phyloP scores from a whole-genome alignment of 2,329 filamentous ascomycete genomes.

The Microdochium bolleyi region DNA sequence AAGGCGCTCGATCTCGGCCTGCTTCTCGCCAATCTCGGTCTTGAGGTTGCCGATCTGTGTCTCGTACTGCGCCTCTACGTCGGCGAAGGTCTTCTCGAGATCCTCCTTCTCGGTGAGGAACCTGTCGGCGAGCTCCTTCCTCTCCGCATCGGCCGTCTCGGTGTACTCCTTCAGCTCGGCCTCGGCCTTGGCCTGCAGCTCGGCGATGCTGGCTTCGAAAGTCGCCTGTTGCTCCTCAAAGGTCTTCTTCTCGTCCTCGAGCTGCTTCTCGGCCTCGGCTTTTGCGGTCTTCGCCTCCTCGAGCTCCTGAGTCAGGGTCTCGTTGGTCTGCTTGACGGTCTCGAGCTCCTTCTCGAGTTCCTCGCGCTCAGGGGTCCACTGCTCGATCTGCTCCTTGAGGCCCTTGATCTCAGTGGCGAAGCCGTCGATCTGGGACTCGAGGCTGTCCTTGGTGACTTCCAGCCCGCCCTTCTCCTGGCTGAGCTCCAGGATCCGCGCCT shows the following conservation, averaged over 20 bases:
- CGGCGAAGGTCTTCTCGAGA: background rate
- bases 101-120: background rate
- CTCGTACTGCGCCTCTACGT: background rate
- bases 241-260: background rate
- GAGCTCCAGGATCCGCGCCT: background rate
- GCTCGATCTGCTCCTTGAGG: background rate
- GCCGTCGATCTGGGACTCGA: background rate
- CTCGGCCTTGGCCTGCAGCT: background rate
- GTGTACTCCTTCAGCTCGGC: background rate
- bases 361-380: background rate
- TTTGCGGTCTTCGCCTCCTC: background rate
- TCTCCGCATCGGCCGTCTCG: background rate
- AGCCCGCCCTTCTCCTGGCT: background rate
- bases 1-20: background rate
- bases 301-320: background rate
- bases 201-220: background rate
- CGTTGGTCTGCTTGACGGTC: background rate
- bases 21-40: background rate
- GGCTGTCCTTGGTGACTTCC: background rate
- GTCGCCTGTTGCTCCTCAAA: background rate
- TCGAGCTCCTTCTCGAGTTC: background rate
- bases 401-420: background rate
- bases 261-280: background rate
- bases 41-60: background rate
- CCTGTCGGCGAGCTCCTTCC: background rate